Evolutionary conservation across 1,284 basidiomycete species (phyloP), one percentile per base, ranked within the genome.

Genomic region (Ganoderma leucocontextum): DNA sequence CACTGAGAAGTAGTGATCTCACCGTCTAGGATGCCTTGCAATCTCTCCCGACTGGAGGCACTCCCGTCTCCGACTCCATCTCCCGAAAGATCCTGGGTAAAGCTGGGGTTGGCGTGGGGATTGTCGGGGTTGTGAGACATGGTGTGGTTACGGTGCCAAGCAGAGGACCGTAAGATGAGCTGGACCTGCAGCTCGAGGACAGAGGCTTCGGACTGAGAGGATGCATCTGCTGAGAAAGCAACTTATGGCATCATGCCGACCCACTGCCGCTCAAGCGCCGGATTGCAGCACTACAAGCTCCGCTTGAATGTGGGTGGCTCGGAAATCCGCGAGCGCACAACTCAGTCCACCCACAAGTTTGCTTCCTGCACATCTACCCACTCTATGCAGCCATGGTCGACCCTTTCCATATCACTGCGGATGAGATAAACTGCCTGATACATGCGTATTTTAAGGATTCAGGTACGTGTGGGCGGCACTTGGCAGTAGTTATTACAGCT

Each of bases 401-500:
- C 66, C 83, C 86, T 59, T 85, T 91, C 62, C 82, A 84, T 44
- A 91, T 95, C 74, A 89, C 90, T 52, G 90, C 93, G 52, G 93
- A 95, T 75, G 94, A 95, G 77, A 85, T 95, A 65, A 95, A 95
- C 79, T 92, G 90, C 75, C 86, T 95, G 67, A 90, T 95, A 62
- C 89, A 95, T 79, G 85, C 93, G 1, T 95, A 95, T 78, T 88
- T 95, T 68, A 83, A 89, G 72, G 94, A 95, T 75, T 93, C 91
- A 57, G 93, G 93, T 93, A 33, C 17, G 52, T 64, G 17, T 8
- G 8, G 38, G 57, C 25, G 8, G 47, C 44, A 60, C 12, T 59
- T 25, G 47, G 41, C 60, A n/a, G 29, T 33, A 1, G 25, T 17
- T 33, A 12, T 62, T 15, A 42, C 42, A 59, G 62, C 64, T 22